Evolutionary conservation across 2,329 filamentous ascomycete genomes (phyloP).

Genomic region (Pseudogymnoascus sp.): DNA sequence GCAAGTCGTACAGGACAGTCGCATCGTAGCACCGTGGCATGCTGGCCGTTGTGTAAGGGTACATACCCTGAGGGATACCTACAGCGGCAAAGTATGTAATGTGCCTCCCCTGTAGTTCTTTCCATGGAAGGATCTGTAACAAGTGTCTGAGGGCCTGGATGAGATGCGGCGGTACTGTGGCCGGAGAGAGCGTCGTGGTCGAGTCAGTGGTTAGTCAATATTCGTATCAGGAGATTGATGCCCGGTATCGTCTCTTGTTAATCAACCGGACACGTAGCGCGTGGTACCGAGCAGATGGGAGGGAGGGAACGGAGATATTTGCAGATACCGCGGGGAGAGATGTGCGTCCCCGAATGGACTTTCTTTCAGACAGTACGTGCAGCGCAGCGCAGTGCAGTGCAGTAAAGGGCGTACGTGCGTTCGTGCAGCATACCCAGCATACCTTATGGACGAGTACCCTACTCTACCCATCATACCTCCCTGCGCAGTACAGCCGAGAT

Average conservation of each 20-base stretch:
- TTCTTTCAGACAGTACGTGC: background rate
- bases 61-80: background rate
- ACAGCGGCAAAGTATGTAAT: background rate
- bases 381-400: background rate
- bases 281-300: background rate
- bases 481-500: background rate
- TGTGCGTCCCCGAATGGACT: background rate
- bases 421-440: background rate
- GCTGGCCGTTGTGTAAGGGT: background rate
- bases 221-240: background rate
- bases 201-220: background rate
- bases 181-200: background rate
- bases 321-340: background rate
- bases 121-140: conserved; percentile 4
- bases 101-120: background rate
- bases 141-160: background rate
- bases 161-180: background rate
- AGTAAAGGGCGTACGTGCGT: background rate
- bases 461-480: background rate
- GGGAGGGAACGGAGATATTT: background rate
- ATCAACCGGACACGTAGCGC: background rate
- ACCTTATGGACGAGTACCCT: background rate
- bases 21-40: background rate
- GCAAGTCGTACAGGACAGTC: background rate
- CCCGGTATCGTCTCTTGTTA: background rate